Conservation (phyloP, 371 early-diverging fungal species). For the Apophysomyces elegans region DNA sequence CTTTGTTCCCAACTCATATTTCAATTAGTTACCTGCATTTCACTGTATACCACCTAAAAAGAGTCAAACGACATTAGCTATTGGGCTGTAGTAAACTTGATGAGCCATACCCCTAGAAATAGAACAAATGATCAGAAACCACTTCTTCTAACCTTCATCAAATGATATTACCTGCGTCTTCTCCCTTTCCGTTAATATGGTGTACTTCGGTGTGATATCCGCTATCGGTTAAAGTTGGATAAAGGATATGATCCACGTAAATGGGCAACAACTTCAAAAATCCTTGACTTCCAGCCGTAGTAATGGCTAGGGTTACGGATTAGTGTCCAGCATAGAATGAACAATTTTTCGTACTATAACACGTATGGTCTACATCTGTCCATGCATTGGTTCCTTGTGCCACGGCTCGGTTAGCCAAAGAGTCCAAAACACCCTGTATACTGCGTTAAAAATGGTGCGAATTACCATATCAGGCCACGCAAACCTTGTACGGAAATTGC, state of each 20-base stretch:
- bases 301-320: slow-evolving; percentile 44
- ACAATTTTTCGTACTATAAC: slow-evolving; percentile 50
- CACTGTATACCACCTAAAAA: slow-evolving; percentile 55
- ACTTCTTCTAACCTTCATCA: neutral
- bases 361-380: slow-evolving; percentile 66
- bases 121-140: neutral
- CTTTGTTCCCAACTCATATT: neutral
- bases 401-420: slow-evolving; percentile 69
- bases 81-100: neutral
- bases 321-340: neutral
- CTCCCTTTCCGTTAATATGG: slow-evolving; percentile 60
- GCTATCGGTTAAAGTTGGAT: slow-evolving; percentile 69
- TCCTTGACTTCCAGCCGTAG: slow-evolving; percentile 71
- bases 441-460: neutral
- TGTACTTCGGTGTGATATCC: slow-evolving; percentile 71
- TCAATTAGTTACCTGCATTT: slow-evolving; percentile 49
- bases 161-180: slow-evolving; percentile 48
- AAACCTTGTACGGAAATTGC: slow-evolving; percentile 69
- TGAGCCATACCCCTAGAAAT: slow-evolving; percentile 17
- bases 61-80: neutral
- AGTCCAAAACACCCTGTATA: slow-evolving; percentile 64
- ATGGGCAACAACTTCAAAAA: slow-evolving; percentile 62
- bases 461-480: neutral
- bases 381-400: slow-evolving; percentile 77
- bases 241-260: slow-evolving; percentile 71